Evolutionary conservation across 2,329 filamentous ascomycete species (phyloP), one percentile per base, ranked within the genome.

Genomic region (Verticillium longisporum): DNA sequence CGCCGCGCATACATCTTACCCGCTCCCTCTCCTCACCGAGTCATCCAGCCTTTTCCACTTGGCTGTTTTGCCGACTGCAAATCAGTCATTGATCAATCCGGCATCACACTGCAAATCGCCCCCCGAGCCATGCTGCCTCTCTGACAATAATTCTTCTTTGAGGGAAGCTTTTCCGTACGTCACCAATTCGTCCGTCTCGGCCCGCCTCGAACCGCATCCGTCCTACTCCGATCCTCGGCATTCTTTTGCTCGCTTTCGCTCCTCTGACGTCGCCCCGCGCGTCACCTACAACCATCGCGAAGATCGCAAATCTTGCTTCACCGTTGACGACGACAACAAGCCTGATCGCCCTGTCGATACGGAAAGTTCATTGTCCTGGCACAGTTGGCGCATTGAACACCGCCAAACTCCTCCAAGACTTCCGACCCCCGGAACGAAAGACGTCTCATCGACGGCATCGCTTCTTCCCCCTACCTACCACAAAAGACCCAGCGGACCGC

Each of bases 141-240:
- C n/a, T 53, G 45, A 53, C 45, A 53, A 11, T 2, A 26, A 53
- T 53, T 31, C 45, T 26, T 53, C 7, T 21, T 26, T 13, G 45
- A 53, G 7, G 45, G 45, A 53, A 53, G 45, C 45, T 21, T 11
- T 18, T 21, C 45, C 45, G 45, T 10, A n/a, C 45, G 21, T 11
- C 45, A 53, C 18, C 45, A 9, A 21, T 53, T 21, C 45, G 45
- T 36, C 45, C 45, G 21, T 21, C 45, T 53, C 18, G 45, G n/a
- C 45, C 18, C 45, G 45, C 56, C 59, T 14, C 50, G 36, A 38
- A 54, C 57, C 57, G 41, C 56, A 50, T 61, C 58, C 57, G 53
- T 38, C 33, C 58, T 31, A 45, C 59, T 62, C 65, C 59, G 62
- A 64, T 61, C 58, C 61, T 66, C 65, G 64, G 66, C 63, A 60